A percentile compares a stretch with the other conserved stretches of the same genome.
Conservation (phyloP, 163 green algal genomes). For the Trebouxia gelatinosa region DNA sequence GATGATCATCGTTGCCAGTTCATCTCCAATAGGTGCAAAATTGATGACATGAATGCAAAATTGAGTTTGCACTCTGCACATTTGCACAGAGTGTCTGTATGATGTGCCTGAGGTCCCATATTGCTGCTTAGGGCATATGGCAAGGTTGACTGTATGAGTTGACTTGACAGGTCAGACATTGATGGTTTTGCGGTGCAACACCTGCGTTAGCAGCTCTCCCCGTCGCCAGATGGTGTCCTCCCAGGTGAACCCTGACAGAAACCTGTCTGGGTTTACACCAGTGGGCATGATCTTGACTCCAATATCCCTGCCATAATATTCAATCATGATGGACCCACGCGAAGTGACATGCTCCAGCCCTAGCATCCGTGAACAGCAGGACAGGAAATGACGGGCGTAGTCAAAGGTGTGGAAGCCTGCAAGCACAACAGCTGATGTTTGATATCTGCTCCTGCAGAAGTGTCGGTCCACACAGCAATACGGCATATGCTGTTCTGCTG, state of each 20-base stretch:
- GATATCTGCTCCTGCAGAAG: too few relatives aligned
- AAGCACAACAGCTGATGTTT: background rate
- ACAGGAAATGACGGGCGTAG: slow-evolving; percentile 97
- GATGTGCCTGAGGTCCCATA: too few relatives aligned
- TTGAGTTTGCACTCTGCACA: too few relatives aligned
- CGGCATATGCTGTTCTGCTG: too few relatives aligned
- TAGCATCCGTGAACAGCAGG: slow-evolving; percentile 93
- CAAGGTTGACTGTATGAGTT: background rate
- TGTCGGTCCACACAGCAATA: too few relatives aligned
- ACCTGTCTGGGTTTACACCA: slow-evolving; percentile 84
- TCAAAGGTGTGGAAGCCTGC: slow-evolving; percentile 98
- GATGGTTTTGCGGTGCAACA: too few relatives aligned
- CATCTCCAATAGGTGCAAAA: too few relatives aligned
- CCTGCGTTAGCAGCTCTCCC: slow-evolving; percentile 77
- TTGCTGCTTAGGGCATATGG: background rate
- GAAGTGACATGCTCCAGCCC: slow-evolving; percentile 93
- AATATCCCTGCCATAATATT: slow-evolving; percentile 96
- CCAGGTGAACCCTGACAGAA: slow-evolving; percentile 81
- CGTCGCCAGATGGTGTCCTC: slow-evolving; percentile 87
- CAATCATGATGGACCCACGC: slow-evolving; percentile 89
- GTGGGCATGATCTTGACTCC: slow-evolving; percentile 98
- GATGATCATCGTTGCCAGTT: too few relatives aligned
- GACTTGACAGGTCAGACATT: background rate
- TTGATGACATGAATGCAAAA: too few relatives aligned
- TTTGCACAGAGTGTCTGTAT: too few relatives aligned